Percentiles rank a stretch among this genome's conserved stretches.
phyloP scores from a whole-genome alignment of 192 early-diverging fungal species.

The Entomortierella parvispora region DNA sequence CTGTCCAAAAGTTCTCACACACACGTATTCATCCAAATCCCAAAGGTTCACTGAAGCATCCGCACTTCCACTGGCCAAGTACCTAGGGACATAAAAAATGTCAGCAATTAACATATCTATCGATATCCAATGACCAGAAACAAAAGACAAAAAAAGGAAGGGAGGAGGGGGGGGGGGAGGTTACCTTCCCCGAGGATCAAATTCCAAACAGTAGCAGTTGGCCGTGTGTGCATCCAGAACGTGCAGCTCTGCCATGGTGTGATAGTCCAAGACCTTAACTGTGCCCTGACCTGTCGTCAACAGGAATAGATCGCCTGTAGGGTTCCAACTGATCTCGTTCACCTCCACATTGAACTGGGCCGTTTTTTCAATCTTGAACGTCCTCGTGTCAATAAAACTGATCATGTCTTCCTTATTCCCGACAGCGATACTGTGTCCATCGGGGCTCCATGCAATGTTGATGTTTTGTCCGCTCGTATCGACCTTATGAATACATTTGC shows the following conservation, averaged over 20 bases:
- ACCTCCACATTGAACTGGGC: slow-evolving; percentile 53
- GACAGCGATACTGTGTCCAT: slow-evolving; percentile 81
- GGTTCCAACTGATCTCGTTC: slow-evolving; percentile 88
- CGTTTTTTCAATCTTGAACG: slow-evolving; percentile 25
- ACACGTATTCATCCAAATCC: slow-evolving; percentile 74
- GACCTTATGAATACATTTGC: slow-evolving; percentile 65
- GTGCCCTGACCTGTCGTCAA: slow-evolving; percentile 82
- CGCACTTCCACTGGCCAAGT: slow-evolving; percentile 81
- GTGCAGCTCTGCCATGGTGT: slow-evolving; percentile 64
- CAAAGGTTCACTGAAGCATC: slow-evolving; percentile 81
- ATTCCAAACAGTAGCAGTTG: slow-evolving; percentile 83
- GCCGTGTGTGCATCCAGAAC: slow-evolving; percentile 77
- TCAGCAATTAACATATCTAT: no score
- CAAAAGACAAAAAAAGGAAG: not conserved
- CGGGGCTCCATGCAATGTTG: slow-evolving; percentile 86
- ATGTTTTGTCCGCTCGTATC: slow-evolving; percentile 84
- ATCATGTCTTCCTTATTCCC: slow-evolving; percentile 87
- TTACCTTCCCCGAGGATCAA: slow-evolving; percentile 77
- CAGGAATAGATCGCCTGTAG: slow-evolving; percentile 75
- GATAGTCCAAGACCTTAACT: slow-evolving; percentile 75
- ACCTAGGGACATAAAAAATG: slow-evolving; percentile 49
- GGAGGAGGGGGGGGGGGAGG: no score
- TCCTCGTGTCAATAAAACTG: slow-evolving; percentile 79
- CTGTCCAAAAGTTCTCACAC: slow-evolving; percentile 72
- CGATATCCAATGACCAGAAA: no score